These are phyloP conservation scores for Tillandsia fasciculata DNA, from an alignment of 176 grass and related monocot genomes.

Conservation along the genomic window DNA sequence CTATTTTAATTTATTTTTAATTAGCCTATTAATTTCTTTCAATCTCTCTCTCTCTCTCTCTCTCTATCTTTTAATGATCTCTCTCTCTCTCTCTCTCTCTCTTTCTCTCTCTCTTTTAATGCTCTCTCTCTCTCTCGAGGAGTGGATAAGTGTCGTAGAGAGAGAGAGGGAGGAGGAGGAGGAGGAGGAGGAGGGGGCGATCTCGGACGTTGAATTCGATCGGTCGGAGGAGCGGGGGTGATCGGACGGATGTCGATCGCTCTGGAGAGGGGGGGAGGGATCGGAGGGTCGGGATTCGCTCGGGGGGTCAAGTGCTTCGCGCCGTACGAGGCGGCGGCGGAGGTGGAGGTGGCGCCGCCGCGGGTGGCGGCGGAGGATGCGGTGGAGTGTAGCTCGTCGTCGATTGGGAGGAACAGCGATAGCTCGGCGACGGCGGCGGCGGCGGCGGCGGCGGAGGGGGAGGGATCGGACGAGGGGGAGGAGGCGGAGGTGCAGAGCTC, in stretches of 20 bases:
- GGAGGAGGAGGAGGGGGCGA: not conserved
- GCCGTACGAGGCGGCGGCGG: slow-evolving; percentile 15
- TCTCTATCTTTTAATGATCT: no score
- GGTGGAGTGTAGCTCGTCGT: slow-evolving; percentile 43
- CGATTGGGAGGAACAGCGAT: slow-evolving; percentile 54
- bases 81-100: no score
- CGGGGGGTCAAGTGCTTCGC: slow-evolving; percentile 25
- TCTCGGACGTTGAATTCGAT: not conserved
- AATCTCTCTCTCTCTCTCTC: no score
- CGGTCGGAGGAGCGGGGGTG: not conserved
- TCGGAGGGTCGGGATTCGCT: slow-evolving; percentile 26
- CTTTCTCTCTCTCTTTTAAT: no score
- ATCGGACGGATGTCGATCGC: slow-evolving; percentile 58
- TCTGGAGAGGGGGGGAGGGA: slow-evolving; percentile 39
- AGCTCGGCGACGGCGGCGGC: slow-evolving; percentile 36
- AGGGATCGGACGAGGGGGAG: slow-evolving; percentile 37
- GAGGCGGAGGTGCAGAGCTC: slow-evolving; percentile 74
- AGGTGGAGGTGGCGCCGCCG: slow-evolving; percentile 23
- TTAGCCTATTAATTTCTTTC: no score
- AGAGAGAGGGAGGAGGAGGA: no score
- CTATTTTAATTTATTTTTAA: no score
- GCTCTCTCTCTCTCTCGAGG: no score
- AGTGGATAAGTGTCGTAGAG: no score
- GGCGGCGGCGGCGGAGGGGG: slow-evolving; percentile 36
- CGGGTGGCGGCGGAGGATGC: not conserved